Evolutionary conservation across 331 rosid species (phyloP), one percentile per base, ranked within the genome.

Genomic region (Acacia concinna): DNA sequence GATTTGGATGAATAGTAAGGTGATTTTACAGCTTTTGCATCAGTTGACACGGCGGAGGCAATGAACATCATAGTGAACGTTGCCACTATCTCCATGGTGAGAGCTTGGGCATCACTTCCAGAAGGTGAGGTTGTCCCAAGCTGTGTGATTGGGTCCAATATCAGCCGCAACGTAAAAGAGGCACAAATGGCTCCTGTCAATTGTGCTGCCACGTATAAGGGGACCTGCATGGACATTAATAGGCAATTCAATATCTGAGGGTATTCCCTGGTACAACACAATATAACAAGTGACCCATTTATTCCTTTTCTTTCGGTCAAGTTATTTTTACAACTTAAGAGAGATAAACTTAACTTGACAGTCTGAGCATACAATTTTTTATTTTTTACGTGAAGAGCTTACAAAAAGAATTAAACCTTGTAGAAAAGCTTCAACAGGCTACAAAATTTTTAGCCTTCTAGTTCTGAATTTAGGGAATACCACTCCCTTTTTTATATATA

Each of bases 21-120:
- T 5, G 0, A 40, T 46, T 25, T 76, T 92, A 92, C 97, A 13
- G 97, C 95, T 85, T 88, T 90, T 2, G 93, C 62, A 23, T 92
- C 97, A 27, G 94, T 90, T 25, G 97, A 87, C 3, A 92, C 94
- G 0, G 98, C 98, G 0, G 90, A 85, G 65, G 97, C 82, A 68
- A 89, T 67, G 78, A 94, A 89, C 86, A 89, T 86, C 98, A 94
- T 90, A 30, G 91, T 83, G 78, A 90, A 92, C 0, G 98, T 89
- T 35, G 87, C 80, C 4, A 89, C 89, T 1, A 89, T 85, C 84
- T 94, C 97, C 88, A 88, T 80, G 77, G 86, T 25, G 17, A 90
- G 87, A 41, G 98, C 94, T 75, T 92, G 92, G 30, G 28, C 9
- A 0, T 79, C 77, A 43, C 97, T 69, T 75, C 93, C 92, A 8